phyloP scores from a whole-genome alignment of 2,329 filamentous ascomycete genomes.

The Didymella keratinophila region DNA sequence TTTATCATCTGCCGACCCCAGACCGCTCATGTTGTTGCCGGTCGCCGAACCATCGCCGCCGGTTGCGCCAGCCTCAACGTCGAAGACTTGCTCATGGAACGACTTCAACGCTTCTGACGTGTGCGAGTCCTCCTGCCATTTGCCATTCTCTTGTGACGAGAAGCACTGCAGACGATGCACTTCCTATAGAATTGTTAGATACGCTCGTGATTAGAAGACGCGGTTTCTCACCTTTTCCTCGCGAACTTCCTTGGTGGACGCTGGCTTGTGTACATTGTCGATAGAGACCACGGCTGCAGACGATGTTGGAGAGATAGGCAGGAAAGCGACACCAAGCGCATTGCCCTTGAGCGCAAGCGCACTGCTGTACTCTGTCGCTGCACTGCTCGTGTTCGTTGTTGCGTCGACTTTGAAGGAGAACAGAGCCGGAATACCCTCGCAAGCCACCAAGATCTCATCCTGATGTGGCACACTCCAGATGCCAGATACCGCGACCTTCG shows the following conservation, averaged over 20 bases:
- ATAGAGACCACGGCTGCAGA: constrained; percentile 58
- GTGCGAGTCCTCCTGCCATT: constrained; percentile 35
- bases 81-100: constrained; percentile 24
- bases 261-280: constrained; percentile 61
- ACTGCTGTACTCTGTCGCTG: constrained; percentile 49
- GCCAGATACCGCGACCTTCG: constrained; percentile 59
- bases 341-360: constrained; percentile 68
- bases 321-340: constrained; percentile 64
- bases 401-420: constrained; percentile 66
- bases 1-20: constrained; percentile 43
- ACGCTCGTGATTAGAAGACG: constrained; percentile 1
- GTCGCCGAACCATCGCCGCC: constrained; percentile 22
- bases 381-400: constrained; percentile 49
- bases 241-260: constrained; percentile 56
- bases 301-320: constrained; percentile 22
- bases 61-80: constrained; percentile 17
- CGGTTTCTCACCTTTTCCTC: constrained; percentile 38
- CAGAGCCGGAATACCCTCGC: constrained; percentile 64
- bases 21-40: constrained; percentile 27
- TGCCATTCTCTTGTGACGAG: constrained; percentile 27
- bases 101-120: constrained; percentile 28
- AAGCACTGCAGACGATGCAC: constrained; percentile 39
- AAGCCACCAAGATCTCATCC: constrained; percentile 51
- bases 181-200: constrained; percentile 28
- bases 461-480: constrained; percentile 56